phyloP scores from a whole-genome alignment of 2,329 filamentous ascomycete genomes.

The Elsinoe arachidis region DNA sequence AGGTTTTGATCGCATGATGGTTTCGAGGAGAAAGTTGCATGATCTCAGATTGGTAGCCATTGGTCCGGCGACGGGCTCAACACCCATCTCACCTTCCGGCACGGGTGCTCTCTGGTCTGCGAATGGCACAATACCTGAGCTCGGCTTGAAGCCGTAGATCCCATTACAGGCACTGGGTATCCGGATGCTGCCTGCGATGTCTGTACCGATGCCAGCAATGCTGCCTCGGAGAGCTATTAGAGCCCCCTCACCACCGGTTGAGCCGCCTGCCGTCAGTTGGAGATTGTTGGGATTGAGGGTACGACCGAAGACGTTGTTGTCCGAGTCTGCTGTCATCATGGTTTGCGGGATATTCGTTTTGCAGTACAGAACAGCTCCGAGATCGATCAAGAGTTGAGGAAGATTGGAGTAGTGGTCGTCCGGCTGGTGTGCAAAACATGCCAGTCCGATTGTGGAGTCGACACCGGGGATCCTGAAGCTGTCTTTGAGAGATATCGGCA shows the following conservation, averaged over 20 bases:
- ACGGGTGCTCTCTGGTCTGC: conserved; percentile 13
- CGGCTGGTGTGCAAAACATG: conserved; percentile 30
- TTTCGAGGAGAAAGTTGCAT: conserved; percentile 20
- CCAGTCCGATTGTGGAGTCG: conserved; percentile 53
- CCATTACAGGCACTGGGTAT: conserved; percentile 74
- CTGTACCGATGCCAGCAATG: conserved; percentile 54
- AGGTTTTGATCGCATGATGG: conserved; percentile 18
- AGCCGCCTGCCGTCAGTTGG: conserved; percentile 53
- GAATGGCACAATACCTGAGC: conserved; percentile 14
- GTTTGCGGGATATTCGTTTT: conserved; percentile 48
- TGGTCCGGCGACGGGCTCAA: conserved; percentile 22
- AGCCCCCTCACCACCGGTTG: conserved; percentile 56
- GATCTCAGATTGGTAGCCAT: conserved; percentile 22
- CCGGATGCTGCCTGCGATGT: conserved; percentile 55
- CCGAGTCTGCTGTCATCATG: conserved; percentile 25
- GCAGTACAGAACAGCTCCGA: conserved; percentile 44
- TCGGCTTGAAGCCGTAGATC: conserved; percentile 25
- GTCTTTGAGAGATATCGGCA: conserved; percentile 52
- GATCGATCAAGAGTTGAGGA: conserved; percentile 28
- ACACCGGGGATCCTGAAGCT: conserved; percentile 52
- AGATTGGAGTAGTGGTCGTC: conserved; percentile 27
- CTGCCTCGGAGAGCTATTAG: conserved; percentile 51
- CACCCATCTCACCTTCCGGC: conserved; percentile 5
- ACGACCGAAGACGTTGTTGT: conserved; percentile 34
- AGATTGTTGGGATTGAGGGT: conserved; percentile 56